Evolutionary conservation across 306 rosid species (phyloP), one percentile per base, ranked within the genome.

Genomic region (Medicago lupulina): DNA sequence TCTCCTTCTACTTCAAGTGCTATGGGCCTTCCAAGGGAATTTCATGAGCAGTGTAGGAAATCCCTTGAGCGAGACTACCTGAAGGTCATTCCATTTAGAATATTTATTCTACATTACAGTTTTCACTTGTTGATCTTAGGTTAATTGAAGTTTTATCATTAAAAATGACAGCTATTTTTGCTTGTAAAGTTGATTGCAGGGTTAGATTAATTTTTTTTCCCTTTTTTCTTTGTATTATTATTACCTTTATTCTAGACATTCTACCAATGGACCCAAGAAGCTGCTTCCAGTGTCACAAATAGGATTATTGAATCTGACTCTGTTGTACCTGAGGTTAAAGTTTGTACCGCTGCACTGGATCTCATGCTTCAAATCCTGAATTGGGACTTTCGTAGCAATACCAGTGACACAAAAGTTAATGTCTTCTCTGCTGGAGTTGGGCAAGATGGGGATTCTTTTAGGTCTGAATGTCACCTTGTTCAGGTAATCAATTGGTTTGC

Each of bases 1-100:
- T 90, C 96, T 78, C 98, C 97, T 15, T 87, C 92, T 80, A 95
- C 98, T 59, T 90, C 98, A 74, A 95, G 96, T 87, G 89, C 84
- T 14, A 88, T 95, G 96, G 93, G 96, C 71, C 97, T 95, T 90
- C 97, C 98, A 3, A 87, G 92, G 86, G 98, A 95, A 85, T 92
- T 92, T 85, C 98, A 95, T 88, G 97, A 92, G 85, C 93, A 87
- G 76, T 95, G 98, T 81, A 85, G 90, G 83, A 92, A 81, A 80
- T 90, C 96, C 60, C 85, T 95, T 71, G 97, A 90, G 87, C 79
- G 54, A 76, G 88, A 88, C 67, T 86, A 88, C 80, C 73, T 95
- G 75, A 92, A 95, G 97, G 98, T 94, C 80, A 82, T 82, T 79
- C 75, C 9, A 16, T 66, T 79, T 80, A 25, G 15, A 60, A 72